Percentiles rank a stretch among this genome's conserved stretches.
phyloP scores from a whole-genome alignment of 1,139 yeast genomes.

The Sporopachydermia cereana region DNA sequence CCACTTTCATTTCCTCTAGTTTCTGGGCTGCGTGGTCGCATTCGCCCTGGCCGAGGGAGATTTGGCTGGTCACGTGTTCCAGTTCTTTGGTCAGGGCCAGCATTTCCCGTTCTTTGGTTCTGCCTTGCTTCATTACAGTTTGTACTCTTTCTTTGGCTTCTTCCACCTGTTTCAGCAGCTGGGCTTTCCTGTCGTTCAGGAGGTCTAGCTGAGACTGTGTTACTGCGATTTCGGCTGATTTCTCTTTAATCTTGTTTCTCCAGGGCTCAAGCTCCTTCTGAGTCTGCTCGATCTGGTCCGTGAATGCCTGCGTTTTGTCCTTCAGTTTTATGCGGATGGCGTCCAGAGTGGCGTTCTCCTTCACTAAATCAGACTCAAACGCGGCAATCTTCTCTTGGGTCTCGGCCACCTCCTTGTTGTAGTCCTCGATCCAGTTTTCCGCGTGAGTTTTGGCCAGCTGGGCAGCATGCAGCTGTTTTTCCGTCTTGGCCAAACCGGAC shows the following conservation, averaged over 20 bases:
- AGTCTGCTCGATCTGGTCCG: conserved; percentile 48
- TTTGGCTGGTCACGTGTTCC: conserved; percentile 39
- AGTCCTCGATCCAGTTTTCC: conserved; percentile 34
- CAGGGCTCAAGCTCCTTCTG: conserved; percentile 76
- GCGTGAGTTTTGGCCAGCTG: conserved; percentile 30
- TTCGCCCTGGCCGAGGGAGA: conserved; percentile 47
- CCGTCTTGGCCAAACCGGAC: conserved; percentile 13
- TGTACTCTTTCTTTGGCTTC: conserved; percentile 36
- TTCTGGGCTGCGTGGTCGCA: conserved; percentile 36
- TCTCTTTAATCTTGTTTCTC: conserved; percentile 56
- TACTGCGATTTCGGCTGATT: conserved; percentile 54
- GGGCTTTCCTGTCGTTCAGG: conserved; percentile 36
- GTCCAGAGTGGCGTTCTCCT: conserved; percentile 46
- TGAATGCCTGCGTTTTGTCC: conserved; percentile 57
- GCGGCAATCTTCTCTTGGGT: conserved; percentile 27
- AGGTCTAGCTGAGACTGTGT: conserved; percentile 56
- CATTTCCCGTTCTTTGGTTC: conserved; percentile 36
- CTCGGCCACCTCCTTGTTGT: conserved; percentile 33
- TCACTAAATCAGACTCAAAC: conserved; percentile 35
- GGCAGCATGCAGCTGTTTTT: conserved; percentile 17
- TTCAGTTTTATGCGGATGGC: conserved; percentile 56
- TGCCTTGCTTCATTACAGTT: conserved; percentile 40
- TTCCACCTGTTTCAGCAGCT: conserved; percentile 35
- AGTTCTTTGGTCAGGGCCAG: conserved; percentile 32
- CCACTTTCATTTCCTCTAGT: conserved; percentile 40